Conservation (phyloP, 2,329 filamentous ascomycete species). For the Alternaria arbusti region DNA sequence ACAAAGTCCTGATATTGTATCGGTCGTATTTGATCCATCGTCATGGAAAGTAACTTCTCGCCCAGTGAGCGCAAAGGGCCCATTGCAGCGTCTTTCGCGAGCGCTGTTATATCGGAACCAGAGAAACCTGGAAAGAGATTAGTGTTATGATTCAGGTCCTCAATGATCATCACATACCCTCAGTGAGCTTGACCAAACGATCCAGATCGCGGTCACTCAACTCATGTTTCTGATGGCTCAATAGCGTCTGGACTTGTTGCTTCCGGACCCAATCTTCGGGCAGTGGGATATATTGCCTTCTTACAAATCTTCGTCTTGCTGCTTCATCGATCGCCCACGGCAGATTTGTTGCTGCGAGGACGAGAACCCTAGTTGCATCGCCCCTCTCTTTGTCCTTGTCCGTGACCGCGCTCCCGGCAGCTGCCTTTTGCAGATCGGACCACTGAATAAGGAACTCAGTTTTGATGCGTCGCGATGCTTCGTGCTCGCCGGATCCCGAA, state of each 20-base stretch:
- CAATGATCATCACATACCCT: conserved; percentile 65
- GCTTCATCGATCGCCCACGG: conserved; percentile 99
- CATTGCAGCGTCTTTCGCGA: conserved; percentile 98
- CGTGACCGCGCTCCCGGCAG: conserved; percentile 77
- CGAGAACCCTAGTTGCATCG: conserved; percentile 86
- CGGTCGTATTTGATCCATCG: conserved; percentile 90
- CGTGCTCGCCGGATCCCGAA: conserved; percentile 80
- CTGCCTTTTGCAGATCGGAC: conserved; percentile 91
- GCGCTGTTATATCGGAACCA: conserved; percentile 92
- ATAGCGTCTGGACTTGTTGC: conserved; percentile 76
- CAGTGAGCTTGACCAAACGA: conserved; percentile 77
- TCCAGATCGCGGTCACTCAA: conserved; percentile 75
- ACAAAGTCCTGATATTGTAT: conserved; percentile 85
- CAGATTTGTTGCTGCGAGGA: conserved; percentile 92
- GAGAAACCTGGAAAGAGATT: conserved; percentile 76
- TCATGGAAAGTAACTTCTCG: conserved; percentile 86
- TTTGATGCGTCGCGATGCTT: conserved; percentile 92
- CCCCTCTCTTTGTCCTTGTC: conserved; percentile 73
- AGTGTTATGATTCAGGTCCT: neutral
- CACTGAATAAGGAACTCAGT: conserved; percentile 98
- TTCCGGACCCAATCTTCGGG: conserved; percentile 84
- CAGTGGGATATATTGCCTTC: conserved; percentile 93
- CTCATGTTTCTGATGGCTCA: conserved; percentile 87
- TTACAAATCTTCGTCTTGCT: conserved; percentile 85
- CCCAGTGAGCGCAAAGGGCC: conserved; percentile 88